Evolutionary conservation across 2,329 filamentous ascomycete genomes (phyloP).

Genomic region (Xylaria arbuscula): DNA sequence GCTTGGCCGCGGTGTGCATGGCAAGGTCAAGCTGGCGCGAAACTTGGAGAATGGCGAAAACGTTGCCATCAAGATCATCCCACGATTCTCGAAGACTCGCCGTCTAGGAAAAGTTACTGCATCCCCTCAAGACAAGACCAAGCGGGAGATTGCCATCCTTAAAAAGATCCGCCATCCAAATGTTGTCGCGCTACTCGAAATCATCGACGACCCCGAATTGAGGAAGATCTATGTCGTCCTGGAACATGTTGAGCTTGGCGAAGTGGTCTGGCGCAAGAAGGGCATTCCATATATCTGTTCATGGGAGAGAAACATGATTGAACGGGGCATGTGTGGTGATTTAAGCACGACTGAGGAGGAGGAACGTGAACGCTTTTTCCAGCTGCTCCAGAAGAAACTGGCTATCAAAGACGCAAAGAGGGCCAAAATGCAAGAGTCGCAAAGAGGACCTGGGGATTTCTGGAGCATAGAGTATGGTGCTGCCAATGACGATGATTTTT

Average conservation of each 20-base stretch:
- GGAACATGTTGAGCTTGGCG: constrained; percentile 92
- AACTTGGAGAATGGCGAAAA: constrained; percentile 79
- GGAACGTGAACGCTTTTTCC: constrained; percentile 62
- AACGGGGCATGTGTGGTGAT: constrained; percentile 74
- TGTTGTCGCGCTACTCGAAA: constrained; percentile 92
- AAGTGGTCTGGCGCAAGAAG: constrained; percentile 93
- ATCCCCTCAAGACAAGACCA: constrained; percentile 81
- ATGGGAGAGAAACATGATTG: constrained; percentile 83
- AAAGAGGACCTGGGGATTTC: constrained; percentile 68
- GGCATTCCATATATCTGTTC: constrained; percentile 84
- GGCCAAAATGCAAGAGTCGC: constrained; percentile 63
- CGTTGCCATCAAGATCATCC: constrained; percentile 98
- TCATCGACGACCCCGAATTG: constrained; percentile 94
- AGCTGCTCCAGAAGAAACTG: constrained; percentile 68
- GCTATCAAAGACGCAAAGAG: constrained; percentile 68
- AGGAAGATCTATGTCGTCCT: constrained; percentile 99
- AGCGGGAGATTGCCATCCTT: constrained; percentile 95
- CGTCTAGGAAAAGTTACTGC: constrained; percentile 85
- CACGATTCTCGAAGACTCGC: constrained; percentile 91
- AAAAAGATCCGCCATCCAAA: constrained; percentile 99
- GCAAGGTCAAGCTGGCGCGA: constrained; percentile 94
- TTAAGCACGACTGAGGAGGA: constrained; percentile 69
- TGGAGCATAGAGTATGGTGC: constrained; percentile 89
- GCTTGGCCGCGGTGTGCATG: constrained; percentile 93
- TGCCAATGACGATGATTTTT: constrained; percentile 62